Percentiles rank a stretch among this genome's conserved stretches.
phyloP scores from a whole-genome alignment of 495 filamentous ascomycete genomes.

The Penicillium alfredii region DNA sequence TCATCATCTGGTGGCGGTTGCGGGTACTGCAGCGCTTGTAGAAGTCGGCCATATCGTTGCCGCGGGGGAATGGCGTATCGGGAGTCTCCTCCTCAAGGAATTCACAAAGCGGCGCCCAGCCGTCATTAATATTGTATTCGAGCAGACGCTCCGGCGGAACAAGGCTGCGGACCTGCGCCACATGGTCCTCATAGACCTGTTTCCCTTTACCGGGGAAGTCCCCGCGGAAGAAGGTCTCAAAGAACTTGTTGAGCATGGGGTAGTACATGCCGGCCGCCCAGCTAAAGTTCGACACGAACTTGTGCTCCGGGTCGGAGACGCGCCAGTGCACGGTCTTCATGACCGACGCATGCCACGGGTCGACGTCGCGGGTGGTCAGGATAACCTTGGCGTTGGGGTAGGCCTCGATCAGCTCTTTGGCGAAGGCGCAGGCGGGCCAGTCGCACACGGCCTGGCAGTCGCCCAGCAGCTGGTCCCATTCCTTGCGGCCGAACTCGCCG shows the following conservation, averaged over 20 bases:
- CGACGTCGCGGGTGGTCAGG: constrained; percentile 55
- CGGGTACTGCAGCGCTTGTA: constrained; percentile 51
- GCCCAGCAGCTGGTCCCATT: constrained; percentile 64
- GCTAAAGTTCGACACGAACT: constrained; percentile 45
- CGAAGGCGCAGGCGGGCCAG: constrained; percentile 60
- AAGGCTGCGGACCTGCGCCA: constrained; percentile 39
- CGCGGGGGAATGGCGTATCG: constrained; percentile 39
- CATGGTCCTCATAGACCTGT: constrained; percentile 44
- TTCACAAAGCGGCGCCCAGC: constrained; percentile 62
- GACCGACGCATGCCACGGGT: constrained; percentile 52
- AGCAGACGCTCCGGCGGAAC: constrained; percentile 47
- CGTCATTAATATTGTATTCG: constrained; percentile 59
- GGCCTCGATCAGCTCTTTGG: constrained; percentile 60
- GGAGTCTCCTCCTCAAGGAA: constrained; percentile 59
- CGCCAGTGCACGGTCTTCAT: constrained; percentile 52
- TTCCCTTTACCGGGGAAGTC: constrained; percentile 48
- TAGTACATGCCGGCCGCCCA: constrained; percentile 55
- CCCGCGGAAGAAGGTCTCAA: constrained; percentile 49
- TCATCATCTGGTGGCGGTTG: constrained; percentile 59
- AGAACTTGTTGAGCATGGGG: constrained; percentile 55
- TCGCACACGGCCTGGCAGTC: constrained; percentile 62
- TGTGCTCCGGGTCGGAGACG: constrained; percentile 49
- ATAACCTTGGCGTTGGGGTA: constrained; percentile 68
- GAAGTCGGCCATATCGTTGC: constrained; percentile 52
- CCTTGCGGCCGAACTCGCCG: constrained; percentile 54